Evolutionary conservation across 2,329 filamentous ascomycete genomes (phyloP).

Genomic region (Cordyceps pruinosa): DNA sequence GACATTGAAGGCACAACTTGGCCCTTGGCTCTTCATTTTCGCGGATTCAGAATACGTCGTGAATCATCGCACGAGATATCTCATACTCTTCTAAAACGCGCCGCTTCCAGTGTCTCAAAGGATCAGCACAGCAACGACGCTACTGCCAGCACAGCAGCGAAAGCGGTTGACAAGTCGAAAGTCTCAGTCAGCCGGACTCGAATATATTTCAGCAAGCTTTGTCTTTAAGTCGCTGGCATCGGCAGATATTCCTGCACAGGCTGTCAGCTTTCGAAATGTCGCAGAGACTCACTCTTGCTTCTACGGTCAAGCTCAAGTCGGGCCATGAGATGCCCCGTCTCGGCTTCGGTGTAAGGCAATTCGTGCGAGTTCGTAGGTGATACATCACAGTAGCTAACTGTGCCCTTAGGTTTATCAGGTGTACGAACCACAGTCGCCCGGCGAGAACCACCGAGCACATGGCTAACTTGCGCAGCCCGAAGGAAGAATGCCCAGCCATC

Average conservation of each 20-base stretch:
- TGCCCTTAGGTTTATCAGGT: slow-evolving; percentile 43
- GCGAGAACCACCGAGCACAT: background rate
- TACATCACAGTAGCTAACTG: slow-evolving; percentile 2
- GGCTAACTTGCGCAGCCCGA: slow-evolving; percentile 20
- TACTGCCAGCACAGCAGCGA: too few species aligned
- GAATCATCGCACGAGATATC: too few species aligned
- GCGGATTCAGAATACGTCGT: too few species aligned
- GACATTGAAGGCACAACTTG: too few species aligned
- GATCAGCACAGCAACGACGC: too few species aligned
- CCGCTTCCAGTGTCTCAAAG: too few species aligned
- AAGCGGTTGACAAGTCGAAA: too few species aligned
- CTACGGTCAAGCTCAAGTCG: slow-evolving; percentile 46
- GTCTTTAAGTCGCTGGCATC: background rate
- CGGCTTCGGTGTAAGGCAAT: slow-evolving; percentile 45
- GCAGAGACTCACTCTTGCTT: slow-evolving; percentile 37
- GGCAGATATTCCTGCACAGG: background rate
- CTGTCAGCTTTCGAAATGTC: slow-evolving; percentile 35
- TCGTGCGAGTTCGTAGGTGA: background rate
- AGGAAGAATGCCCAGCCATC: slow-evolving; percentile 27
- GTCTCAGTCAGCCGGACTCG: too few species aligned
- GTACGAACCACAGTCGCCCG: slow-evolving; percentile 27
- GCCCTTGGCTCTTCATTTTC: too few species aligned
- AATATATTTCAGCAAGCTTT: too few species aligned
- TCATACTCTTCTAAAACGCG: too few species aligned
- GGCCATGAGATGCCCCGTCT: slow-evolving; percentile 46